Percentiles rank a stretch among this genome's conserved stretches.
phyloP scores from a whole-genome alignment of 2,329 filamentous ascomycete genomes.

The Colletotrichum navitas region DNA sequence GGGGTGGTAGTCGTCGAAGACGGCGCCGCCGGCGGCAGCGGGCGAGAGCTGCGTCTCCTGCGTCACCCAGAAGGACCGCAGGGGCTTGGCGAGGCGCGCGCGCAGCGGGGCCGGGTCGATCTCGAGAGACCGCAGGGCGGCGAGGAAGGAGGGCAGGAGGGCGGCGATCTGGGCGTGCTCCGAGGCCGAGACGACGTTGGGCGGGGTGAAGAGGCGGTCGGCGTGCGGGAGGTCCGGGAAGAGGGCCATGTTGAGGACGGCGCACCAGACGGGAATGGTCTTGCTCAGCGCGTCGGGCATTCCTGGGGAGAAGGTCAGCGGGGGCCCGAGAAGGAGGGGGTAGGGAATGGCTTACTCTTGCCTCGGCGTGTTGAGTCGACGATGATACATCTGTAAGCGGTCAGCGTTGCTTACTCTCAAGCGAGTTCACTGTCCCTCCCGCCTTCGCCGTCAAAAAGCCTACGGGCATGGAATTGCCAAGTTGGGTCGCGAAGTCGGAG shows the following conservation, averaged over 20 bases:
- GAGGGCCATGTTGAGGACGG: constrained; percentile 83
- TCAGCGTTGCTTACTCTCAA: constrained; percentile 12
- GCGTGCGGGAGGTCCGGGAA: constrained; percentile 69
- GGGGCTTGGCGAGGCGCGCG: constrained; percentile 73
- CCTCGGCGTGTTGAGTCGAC: constrained; percentile 94
- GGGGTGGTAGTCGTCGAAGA: constrained; percentile 73
- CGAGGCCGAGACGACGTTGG: constrained; percentile 77
- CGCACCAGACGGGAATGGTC: constrained; percentile 94
- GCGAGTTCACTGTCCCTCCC: not conserved
- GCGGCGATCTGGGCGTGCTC: constrained; percentile 84
- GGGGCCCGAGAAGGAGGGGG: not conserved
- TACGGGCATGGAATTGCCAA: not conserved
- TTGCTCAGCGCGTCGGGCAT: constrained; percentile 97
- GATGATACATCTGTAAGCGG: constrained; percentile 74
- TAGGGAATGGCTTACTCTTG: constrained; percentile 70
- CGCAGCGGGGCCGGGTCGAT: constrained; percentile 69
- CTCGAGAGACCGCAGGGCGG: constrained; percentile 66
- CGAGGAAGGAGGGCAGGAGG: constrained; percentile 68
- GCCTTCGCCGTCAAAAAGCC: not conserved
- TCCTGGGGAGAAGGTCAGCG: constrained; percentile 56
- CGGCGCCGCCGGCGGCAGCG: constrained; percentile 27
- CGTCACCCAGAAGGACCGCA: constrained; percentile 85
- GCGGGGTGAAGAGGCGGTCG: constrained; percentile 74
- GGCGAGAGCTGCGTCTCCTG: constrained; percentile 67
- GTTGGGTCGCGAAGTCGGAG: too few relatives aligned